Evolutionary conservation across 305 asterid genomes (phyloP).

Genomic region (Solanum hybrid): DNA sequence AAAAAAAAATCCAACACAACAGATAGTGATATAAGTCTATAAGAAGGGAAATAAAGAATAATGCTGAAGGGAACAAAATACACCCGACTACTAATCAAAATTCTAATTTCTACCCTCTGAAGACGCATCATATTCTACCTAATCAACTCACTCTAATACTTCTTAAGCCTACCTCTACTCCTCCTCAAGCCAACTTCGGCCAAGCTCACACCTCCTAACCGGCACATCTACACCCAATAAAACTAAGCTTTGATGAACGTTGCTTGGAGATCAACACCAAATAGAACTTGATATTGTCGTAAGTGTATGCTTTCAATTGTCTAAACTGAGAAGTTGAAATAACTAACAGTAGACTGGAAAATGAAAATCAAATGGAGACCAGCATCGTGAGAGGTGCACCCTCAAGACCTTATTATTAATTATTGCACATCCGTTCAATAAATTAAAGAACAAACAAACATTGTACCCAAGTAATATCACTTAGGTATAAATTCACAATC

Average conservation of each 20-base stretch:
- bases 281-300: background rate
- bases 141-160: background rate
- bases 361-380: background rate
- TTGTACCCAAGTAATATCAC: slow-evolving; percentile 1
- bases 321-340: background rate
- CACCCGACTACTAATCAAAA: background rate
- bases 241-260: background rate
- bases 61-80: background rate
- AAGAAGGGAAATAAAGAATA: background rate
- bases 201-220: background rate
- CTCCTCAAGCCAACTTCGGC: background rate
- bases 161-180: background rate
- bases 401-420: background rate
- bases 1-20: background rate
- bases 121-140: background rate
- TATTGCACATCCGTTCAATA: background rate
- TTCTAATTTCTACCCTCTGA: background rate
- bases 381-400: background rate
- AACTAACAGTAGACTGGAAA: background rate
- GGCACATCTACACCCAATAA: background rate
- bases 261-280: background rate
- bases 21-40: background rate
- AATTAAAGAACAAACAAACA: slow-evolving; percentile 7
- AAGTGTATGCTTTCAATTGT: background rate
- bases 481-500: background rate